Evolutionary conservation across 768 basidiomycete genomes (phyloP).

Genomic region (Neoboletus brunneissimus): DNA sequence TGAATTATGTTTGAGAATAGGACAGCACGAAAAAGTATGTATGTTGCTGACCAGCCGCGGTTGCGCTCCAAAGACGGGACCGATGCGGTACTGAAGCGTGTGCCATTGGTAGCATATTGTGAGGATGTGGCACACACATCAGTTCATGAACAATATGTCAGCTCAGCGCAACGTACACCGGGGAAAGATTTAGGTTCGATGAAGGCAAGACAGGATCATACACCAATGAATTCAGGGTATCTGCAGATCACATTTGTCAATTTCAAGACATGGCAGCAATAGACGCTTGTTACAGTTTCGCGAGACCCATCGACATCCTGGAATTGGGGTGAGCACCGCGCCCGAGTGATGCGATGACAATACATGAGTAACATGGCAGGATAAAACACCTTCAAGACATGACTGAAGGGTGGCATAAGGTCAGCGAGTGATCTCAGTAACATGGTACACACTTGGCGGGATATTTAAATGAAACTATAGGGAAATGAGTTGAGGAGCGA

Average conservation of each 20-base stretch:
- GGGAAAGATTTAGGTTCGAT: slow-evolving; percentile 73
- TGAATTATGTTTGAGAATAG: neutral
- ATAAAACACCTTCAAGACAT: slow-evolving; percentile 56
- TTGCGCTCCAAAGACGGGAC: slow-evolving; percentile 66
- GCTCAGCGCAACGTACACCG: slow-evolving; percentile 45
- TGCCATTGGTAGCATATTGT: slow-evolving; percentile 70
- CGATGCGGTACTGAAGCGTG: slow-evolving; percentile 56
- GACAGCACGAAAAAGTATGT: accelerated
- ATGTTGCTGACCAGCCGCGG: slow-evolving; percentile 43
- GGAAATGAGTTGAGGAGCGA: slow-evolving; percentile 19
- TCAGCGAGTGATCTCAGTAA: no score
- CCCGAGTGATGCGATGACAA: neutral
- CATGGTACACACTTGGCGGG: slow-evolving; percentile 55
- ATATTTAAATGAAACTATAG: slow-evolving; percentile 54
- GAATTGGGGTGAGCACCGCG: neutral
- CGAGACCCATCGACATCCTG: slow-evolving; percentile 65
- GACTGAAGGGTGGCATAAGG: neutral
- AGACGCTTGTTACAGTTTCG: slow-evolving; percentile 47
- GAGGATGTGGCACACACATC: slow-evolving; percentile 36
- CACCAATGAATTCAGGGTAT: slow-evolving; percentile 59
- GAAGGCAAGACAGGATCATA: slow-evolving; percentile 57
- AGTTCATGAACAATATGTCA: neutral
- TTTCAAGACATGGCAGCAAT: neutral
- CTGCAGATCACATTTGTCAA: slow-evolving; percentile 31
- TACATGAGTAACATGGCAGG: slow-evolving; percentile 61